phyloP scores from a whole-genome alignment of 2,329 filamentous ascomycete species.

The Bretziella fagacearum region DNA sequence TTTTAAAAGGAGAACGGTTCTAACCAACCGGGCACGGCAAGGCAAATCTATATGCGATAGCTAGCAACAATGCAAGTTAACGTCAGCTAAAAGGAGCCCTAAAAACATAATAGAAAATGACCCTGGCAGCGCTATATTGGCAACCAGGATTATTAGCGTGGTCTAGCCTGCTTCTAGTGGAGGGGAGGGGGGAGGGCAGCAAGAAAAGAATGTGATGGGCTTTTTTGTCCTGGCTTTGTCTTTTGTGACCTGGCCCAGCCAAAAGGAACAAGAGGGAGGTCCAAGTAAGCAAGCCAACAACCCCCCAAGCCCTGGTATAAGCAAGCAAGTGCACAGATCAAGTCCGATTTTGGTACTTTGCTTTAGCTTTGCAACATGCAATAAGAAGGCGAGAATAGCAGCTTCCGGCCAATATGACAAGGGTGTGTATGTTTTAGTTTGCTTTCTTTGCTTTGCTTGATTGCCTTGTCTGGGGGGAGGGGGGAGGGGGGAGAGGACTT shows the following conservation, averaged over 20 bases:
- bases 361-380: too few relatives aligned
- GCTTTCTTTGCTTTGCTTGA: too few relatives aligned
- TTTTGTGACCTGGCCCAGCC: too few relatives aligned
- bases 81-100: conserved; percentile 10
- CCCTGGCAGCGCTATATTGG: conserved; percentile 13
- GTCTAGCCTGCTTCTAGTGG: conserved; percentile 10
- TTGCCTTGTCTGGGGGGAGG: too few relatives aligned
- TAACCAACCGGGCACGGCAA: background rate
- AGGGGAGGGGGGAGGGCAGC: background rate
- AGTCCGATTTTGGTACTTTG: too few relatives aligned
- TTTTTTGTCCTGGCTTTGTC: too few relatives aligned
- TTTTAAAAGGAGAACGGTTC: conserved; percentile 12
- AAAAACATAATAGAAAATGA: conserved; percentile 7
- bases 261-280: background rate
- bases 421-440: too few relatives aligned
- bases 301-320: too few relatives aligned
- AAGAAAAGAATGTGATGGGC: background rate
- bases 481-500: background rate
- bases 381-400: too few relatives aligned
- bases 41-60: conserved; percentile 13
- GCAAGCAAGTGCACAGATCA: too few relatives aligned
- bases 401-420: too few relatives aligned
- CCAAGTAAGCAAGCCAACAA: background rate
- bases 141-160: conserved; percentile 11
- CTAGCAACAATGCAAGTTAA: conserved; percentile 10